These are phyloP conservation scores for Hypoxylon sp. DNA, from an alignment of 2,329 filamentous ascomycete species.

Conservation along the genomic window DNA sequence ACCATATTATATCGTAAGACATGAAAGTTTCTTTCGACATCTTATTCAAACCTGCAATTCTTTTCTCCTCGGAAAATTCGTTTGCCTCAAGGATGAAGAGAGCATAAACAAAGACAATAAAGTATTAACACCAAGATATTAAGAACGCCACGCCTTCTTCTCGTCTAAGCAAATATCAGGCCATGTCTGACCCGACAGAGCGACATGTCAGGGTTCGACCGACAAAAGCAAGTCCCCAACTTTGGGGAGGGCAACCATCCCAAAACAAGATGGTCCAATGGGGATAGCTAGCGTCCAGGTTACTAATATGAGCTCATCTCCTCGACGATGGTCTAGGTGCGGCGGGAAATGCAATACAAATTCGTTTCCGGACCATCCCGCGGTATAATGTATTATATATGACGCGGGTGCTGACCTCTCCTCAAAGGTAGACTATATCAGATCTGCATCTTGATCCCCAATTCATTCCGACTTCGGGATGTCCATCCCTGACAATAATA, in stretches of 20 bases:
- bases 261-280: not conserved
- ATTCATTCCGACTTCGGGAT: not conserved
- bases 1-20: constrained; percentile 17
- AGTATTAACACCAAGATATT: not conserved
- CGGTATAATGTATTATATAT: not conserved
- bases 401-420: not conserved
- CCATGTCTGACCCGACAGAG: not conserved
- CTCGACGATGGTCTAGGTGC: not conserved
- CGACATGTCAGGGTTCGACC: not conserved
- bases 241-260: not conserved
- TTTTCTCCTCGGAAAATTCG: not conserved
- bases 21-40: constrained; percentile 5
- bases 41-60: not conserved
- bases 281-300: not conserved
- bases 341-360: not conserved
- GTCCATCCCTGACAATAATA: not conserved
- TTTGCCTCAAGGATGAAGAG: not conserved
- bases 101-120: not conserved
- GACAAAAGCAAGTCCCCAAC: not conserved
- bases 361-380: not conserved
- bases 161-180: not conserved
- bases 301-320: not conserved
- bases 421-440: not conserved
- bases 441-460: not conserved
- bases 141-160: not conserved